These are phyloP conservation scores for Chlamydomonas applanata DNA, from an alignment of 139 green algal species.

Conservation along the genomic window DNA sequence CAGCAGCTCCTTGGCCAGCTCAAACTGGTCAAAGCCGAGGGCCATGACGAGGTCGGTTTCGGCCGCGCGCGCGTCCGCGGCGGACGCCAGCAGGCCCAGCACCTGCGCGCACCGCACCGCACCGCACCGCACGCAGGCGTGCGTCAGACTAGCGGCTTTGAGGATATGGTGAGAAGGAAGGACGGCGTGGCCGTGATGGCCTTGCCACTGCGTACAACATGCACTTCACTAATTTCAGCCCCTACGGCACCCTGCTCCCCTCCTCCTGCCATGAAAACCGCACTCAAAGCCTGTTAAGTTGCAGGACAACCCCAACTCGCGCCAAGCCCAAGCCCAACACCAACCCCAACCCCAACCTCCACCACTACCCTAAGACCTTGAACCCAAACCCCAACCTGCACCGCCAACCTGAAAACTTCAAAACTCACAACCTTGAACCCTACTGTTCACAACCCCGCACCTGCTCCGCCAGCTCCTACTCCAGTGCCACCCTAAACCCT, in stretches of 20 bases:
- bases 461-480: constrained; percentile 78
- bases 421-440: not conserved
- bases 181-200: no score
- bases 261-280: no score
- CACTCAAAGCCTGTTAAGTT: no score
- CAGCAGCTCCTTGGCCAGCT: constrained; percentile 95
- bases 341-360: no score
- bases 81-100: constrained; percentile 27
- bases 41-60: constrained; percentile 89
- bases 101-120: constrained; percentile 22
- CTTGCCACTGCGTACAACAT: no score
- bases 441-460: constrained; percentile 46
- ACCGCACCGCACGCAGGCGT: no score
- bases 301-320: no score
- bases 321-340: no score
- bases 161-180: no score
- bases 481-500: not conserved
- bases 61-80: constrained; percentile 59
- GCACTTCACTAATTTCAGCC: no score
- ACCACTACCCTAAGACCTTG: not conserved
- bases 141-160: no score
- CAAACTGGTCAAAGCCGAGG: constrained; percentile 95
- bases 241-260: no score
- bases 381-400: constrained; percentile 1
- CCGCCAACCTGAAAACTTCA: not conserved